phyloP scores from a whole-genome alignment of 2,329 filamentous ascomycete genomes.

The Alternaria metachromatica region DNA sequence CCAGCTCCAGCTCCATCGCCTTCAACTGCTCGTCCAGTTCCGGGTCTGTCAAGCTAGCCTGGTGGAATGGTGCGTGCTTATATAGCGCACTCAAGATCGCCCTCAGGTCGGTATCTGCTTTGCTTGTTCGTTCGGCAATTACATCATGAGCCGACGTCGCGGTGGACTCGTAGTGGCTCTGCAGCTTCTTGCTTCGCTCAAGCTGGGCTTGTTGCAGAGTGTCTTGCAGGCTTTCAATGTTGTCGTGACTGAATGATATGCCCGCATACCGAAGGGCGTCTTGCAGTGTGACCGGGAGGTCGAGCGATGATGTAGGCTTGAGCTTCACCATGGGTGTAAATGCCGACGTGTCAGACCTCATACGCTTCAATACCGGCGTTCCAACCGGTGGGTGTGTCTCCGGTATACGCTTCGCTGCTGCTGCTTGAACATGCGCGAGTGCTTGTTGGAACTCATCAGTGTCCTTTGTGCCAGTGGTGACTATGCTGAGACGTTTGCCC shows the following conservation, averaged over 20 bases:
- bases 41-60: slow-evolving; percentile 32
- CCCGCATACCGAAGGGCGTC: slow-evolving; percentile 45
- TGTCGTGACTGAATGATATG: slow-evolving; percentile 40
- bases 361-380: slow-evolving; percentile 30
- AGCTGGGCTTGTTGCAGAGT: slow-evolving; percentile 34
- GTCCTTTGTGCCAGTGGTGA: slow-evolving; percentile 31
- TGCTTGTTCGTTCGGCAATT: slow-evolving; percentile 45
- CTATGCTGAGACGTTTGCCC: slow-evolving; percentile 41
- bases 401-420: slow-evolving; percentile 35
- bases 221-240: slow-evolving; percentile 31
- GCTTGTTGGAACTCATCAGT: slow-evolving; percentile 41
- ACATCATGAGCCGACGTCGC: slow-evolving; percentile 41
- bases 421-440: slow-evolving; percentile 35
- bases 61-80: slow-evolving; percentile 43
- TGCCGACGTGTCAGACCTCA: slow-evolving; percentile 32
- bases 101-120: slow-evolving; percentile 47
- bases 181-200: slow-evolving; percentile 46
- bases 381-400: slow-evolving; percentile 17
- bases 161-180: slow-evolving; percentile 42
- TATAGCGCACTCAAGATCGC: slow-evolving; percentile 48
- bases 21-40: slow-evolving; percentile 42
- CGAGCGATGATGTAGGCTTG: slow-evolving; percentile 33
- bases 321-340: slow-evolving; percentile 41
- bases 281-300: slow-evolving; percentile 41
- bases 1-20: slow-evolving; percentile 47